A percentile compares a stretch with the other conserved stretches of the same genome.
Evolutionary conservation across 495 filamentous ascomycete species (phyloP).

Genomic region (Daldinia loculata): DNA sequence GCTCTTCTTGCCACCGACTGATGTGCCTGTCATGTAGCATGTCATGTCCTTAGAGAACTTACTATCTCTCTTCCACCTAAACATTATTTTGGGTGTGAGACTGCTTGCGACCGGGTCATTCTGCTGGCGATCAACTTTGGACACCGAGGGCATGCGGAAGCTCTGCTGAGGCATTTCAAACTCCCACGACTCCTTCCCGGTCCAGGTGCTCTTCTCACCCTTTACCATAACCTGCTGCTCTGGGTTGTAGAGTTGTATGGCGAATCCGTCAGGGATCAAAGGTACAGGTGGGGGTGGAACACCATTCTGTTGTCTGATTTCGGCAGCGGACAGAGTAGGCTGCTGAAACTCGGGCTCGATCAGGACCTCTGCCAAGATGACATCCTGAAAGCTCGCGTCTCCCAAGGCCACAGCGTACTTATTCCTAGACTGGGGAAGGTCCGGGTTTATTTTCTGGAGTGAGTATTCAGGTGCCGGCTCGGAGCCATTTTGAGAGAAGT

Average conservation of each 20-base stretch:
- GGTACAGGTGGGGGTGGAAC: conserved; percentile 75
- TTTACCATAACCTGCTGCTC: conserved; percentile 81
- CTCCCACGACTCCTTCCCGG: conserved; percentile 80
- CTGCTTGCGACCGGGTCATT: conserved; percentile 72
- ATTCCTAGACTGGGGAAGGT: conserved; percentile 72
- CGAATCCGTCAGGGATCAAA: conserved; percentile 78
- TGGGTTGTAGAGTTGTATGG: conserved; percentile 91
- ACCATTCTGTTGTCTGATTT: conserved; percentile 74
- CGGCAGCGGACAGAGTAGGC: conserved; percentile 78
- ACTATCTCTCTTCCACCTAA: conserved; percentile 92
- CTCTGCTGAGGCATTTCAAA: conserved; percentile 91
- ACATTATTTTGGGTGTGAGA: conserved; percentile 79
- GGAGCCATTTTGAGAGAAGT: conserved; percentile 80
- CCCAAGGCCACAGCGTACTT: conserved; percentile 86
- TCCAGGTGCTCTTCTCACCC: conserved; percentile 78
- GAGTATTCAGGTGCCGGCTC: conserved; percentile 82
- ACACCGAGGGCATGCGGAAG: conserved; percentile 80
- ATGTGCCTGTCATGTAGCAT: conserved; percentile 81
- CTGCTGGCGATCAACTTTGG: conserved; percentile 77
- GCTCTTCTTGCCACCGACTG: conserved; percentile 73
- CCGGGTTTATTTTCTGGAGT: conserved; percentile 76
- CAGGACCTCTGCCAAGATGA: conserved; percentile 89
- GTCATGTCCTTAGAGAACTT: conserved; percentile 82
- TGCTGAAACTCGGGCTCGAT: conserved; percentile 85
- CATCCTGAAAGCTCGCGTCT: conserved; percentile 80